A percentile compares a stretch with the other conserved stretches of the same genome.
Evolutionary conservation across 805 yeast species (phyloP).

Genomic region (Barnettozyma botsteinii): DNA sequence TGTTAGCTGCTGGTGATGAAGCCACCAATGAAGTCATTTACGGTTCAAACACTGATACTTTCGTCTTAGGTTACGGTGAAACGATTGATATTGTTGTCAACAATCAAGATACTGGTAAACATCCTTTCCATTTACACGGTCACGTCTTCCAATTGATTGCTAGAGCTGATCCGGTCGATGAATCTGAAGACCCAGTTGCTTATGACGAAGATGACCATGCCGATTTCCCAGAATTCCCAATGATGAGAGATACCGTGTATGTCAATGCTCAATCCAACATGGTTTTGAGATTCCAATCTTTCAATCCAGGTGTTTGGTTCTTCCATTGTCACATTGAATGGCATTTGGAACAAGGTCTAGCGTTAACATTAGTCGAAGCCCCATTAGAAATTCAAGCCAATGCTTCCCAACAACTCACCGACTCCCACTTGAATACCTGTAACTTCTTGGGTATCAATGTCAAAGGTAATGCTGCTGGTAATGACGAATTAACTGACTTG

Average conservation of each 20-base stretch:
- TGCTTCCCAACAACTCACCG: constrained; percentile 51
- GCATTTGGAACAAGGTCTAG: constrained; percentile 95
- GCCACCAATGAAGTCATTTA: constrained; percentile 50
- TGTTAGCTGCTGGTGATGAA: constrained; percentile 60
- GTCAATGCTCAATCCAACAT: constrained; percentile 81
- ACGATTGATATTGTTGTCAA: constrained; percentile 72
- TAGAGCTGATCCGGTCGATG: constrained; percentile 41
- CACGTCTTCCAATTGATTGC: constrained; percentile 60
- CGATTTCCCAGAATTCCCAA: constrained; percentile 66
- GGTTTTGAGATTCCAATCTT: constrained; percentile 81
- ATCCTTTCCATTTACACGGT: constrained; percentile 77
- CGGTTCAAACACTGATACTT: constrained; percentile 44
- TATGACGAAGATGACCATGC: constrained; percentile 48
- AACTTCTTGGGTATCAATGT: constrained; percentile 42
- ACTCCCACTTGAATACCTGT: constrained; percentile 58
- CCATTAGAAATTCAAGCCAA: constrained; percentile 61
- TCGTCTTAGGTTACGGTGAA: constrained; percentile 22
- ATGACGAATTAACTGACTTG: constrained; percentile 61
- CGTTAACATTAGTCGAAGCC: constrained; percentile 74
- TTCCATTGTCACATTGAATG: constrained; percentile 99
- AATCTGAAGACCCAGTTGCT: constrained; percentile 43
- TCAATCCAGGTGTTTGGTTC: constrained; percentile 97
- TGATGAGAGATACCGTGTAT: constrained; percentile 76
- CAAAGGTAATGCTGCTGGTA: constrained; percentile 89
- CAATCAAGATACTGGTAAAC: constrained; percentile 74